Evolutionary conservation across 2,329 filamentous ascomycete genomes (phyloP).

Genomic region (Aschersonia sp.): DNA sequence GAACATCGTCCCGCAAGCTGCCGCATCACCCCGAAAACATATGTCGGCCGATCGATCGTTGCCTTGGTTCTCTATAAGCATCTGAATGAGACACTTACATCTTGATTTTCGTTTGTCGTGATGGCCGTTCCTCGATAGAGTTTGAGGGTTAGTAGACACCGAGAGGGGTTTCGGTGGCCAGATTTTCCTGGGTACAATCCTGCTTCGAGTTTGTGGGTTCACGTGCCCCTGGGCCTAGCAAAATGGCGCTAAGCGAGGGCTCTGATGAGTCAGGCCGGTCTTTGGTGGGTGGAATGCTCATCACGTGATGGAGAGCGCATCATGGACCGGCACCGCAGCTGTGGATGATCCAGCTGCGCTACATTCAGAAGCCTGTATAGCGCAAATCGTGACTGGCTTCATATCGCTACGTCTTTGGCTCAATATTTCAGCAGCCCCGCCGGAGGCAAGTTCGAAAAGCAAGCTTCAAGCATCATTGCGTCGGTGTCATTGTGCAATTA

Average conservation of each 20-base stretch:
- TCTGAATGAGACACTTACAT: constrained; percentile 21
- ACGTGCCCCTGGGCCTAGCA: constrained; percentile 19
- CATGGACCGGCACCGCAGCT: no score
- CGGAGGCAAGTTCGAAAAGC: no score
- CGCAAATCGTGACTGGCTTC: no score
- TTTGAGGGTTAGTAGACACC: constrained; percentile 16
- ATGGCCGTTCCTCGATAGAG: constrained; percentile 26
- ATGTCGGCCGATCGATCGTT: constrained; percentile 1
- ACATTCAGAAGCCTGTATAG: no score
- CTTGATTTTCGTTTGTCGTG: constrained; percentile 26
- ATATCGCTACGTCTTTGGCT: no score
- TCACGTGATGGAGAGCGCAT: neutral
- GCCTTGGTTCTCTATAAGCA: constrained; percentile 1
- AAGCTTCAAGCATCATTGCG: no score
- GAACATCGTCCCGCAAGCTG: constrained; percentile 1
- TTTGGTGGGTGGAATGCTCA: neutral
- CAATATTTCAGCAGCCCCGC: no score
- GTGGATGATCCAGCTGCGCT: no score
- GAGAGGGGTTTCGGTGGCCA: constrained; percentile 24
- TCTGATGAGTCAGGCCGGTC: constrained; percentile 14
- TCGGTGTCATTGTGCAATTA: no score
- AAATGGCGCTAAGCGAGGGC: constrained; percentile 24
- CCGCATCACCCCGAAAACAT: neutral
- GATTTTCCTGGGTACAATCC: constrained; percentile 25
- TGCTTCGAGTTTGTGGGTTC: constrained; percentile 26